Evolutionary conservation across 2,329 filamentous ascomycete species (phyloP).

Genomic region (Curvularia sp.): DNA sequence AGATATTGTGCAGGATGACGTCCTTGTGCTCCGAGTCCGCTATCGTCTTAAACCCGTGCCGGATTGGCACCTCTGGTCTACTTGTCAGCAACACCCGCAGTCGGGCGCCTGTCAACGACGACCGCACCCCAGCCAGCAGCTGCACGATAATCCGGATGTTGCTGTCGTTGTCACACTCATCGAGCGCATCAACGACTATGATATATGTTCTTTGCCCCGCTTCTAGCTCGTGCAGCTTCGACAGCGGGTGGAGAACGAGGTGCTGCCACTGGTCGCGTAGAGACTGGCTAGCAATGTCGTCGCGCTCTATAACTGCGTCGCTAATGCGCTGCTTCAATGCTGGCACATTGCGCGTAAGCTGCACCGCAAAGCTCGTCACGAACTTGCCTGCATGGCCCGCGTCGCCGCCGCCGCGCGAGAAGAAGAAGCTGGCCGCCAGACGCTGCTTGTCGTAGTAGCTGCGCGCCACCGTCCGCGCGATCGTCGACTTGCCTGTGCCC

Average conservation of each 20-base stretch:
- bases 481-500: constrained; percentile 41
- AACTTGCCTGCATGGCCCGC: constrained; percentile 19
- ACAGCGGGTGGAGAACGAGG: constrained; percentile 24
- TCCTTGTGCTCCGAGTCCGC: constrained; percentile 11
- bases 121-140: constrained; percentile 16
- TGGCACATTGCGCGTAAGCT: constrained; percentile 5
- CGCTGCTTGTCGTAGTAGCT: background rate
- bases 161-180: constrained; percentile 40
- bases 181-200: constrained; percentile 40
- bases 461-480: background rate
- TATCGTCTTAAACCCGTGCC: constrained; percentile 18
- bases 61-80: constrained; percentile 27
- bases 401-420: constrained; percentile 27
- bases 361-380: constrained; percentile 17
- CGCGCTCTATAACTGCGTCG: constrained; percentile 16
- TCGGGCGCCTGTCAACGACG: background rate
- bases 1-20: constrained; percentile 27
- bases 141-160: constrained; percentile 22
- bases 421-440: background rate
- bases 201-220: too few species aligned
- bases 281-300: constrained; percentile 17
- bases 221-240: background rate
- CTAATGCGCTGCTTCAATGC: constrained; percentile 9
- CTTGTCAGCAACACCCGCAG: constrained; percentile 30
- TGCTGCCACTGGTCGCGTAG: constrained; percentile 29